Evolutionary conservation across 257 asterid genomes (phyloP), one percentile per base, ranked within the genome.

Genomic region (Haberlea rhodopensis): DNA sequence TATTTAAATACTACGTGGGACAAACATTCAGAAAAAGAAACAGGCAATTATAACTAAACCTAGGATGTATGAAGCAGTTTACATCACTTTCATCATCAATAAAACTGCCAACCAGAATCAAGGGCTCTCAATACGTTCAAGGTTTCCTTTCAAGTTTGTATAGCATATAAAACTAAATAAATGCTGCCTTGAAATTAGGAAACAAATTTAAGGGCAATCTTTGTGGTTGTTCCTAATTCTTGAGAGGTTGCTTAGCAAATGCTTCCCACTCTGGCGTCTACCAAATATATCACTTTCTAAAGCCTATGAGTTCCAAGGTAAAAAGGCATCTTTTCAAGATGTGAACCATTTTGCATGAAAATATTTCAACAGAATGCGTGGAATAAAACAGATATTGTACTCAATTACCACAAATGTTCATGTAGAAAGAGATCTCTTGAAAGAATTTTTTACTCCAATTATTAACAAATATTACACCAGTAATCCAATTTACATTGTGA

Each of bases 111-210:
- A 32, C 66, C 46, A 65, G 8, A 23, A 21, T 52, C 55, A 34
- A 15, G 27, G 19, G 51, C 48, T 28, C 22, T 6, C 18, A n/a
- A n/a, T 8, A 4, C 10, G 18, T 49, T 46, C 27, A 18, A 8
- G 29, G 7, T 15, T 45, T 7, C 28, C 25, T n/a, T n/a, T n/a
- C n/a, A n/a, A n/a, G n/a, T 21, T 26, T 40, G 56, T 26, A 63
- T 67, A n/a, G 71, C 53, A 51, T 57, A 52, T 27, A 40, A 27
- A 15, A 34, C 18, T 48, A 13, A 29, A 58, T 67, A 67, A 5
- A 51, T 73, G 79, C 53, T 62, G 69, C 68, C 56, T 57, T 63
- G 62, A 70, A n/a, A n/a, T n/a, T n/a, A n/a, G n/a, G n/a, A n/a
- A 31, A 52, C 61, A 57, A 62, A 66, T 57, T 73, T 40, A 67